Base-by-base conservation (phyloP, 768 basidiomycete species). In the Lanmaoa pseudosensibilis region DNA sequence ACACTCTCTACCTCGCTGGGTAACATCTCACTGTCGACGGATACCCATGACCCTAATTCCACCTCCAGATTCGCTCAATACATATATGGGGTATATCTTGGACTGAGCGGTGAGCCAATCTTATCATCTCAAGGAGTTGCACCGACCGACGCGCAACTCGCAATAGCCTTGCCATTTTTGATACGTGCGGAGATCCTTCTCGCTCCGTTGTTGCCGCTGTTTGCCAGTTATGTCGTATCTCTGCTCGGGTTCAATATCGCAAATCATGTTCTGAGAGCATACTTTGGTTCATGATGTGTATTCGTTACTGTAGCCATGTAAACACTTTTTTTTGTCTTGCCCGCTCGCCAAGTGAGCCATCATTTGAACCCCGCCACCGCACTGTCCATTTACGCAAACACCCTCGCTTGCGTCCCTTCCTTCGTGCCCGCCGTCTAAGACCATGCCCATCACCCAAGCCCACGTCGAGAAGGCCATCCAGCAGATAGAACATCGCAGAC, bases 191-290 rank as follows among this genome's bases (percentile, higher is more conserved):
- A 95, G 71, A 78, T 97, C 40, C 81, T 98, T 44, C 83, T 98
- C n/a, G 85, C 93, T 13, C 96, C 95, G 2, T 74, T 98, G 41
- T 78, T 97, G 25, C 92, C 95, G 23, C 75, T 96, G 45, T 90
- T 96, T 66, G 86, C 82, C 30, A 87, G 87, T 57, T 98, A 94
- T 73, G 81, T 96, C 55, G 77, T 92, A 38, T 92, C 91, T 21
- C 75, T 98, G 52, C 76, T 97, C 33, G 95, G 95, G 8, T 93
- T 95, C 78, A 97, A 97, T 69, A 81, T 96, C 56, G 87, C 93
- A 21, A 84, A 86, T 68, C 80, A 87, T 75, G 88, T 87, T n/a
- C 80, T 98, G 12, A 76, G 76, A 47, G 79, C 81, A 50, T 94
- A 98, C 75, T 96, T 97, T 71, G 85, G 86, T 40, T 75, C 73